A percentile compares a stretch with the other conserved stretches of the same genome.
These are phyloP conservation scores for Eleusine coracana DNA, from an alignment of 176 grass and related monocot species.

Conservation along the genomic window DNA sequence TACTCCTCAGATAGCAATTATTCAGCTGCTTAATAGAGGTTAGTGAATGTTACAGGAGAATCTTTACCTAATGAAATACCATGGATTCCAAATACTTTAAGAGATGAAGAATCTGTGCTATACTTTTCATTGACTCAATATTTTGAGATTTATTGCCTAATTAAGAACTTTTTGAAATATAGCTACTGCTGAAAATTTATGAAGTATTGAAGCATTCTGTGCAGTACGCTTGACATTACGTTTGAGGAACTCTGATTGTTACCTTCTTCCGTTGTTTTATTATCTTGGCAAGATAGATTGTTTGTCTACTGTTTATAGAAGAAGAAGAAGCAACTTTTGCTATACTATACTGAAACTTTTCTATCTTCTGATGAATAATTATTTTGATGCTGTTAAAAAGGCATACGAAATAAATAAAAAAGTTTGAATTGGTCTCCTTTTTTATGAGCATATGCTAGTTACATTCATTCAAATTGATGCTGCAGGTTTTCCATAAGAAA, in stretches of 20 bases:
- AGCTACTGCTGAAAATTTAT: background rate
- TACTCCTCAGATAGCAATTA: constrained; percentile 23
- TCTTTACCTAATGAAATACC: background rate
- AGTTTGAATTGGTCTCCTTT: background rate
- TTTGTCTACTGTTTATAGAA: constrained; percentile 7
- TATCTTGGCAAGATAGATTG: background rate
- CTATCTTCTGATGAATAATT: background rate
- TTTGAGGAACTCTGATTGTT: constrained; percentile 24
- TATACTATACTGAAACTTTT: background rate
- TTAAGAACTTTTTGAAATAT: background rate
- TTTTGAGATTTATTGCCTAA: background rate
- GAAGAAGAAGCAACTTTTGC: background rate
- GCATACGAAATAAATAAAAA: background rate
- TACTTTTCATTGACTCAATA: background rate
- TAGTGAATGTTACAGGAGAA: constrained; percentile 28
- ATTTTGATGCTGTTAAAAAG: constrained; percentile 14
- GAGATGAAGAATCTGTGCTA: constrained; percentile 9
- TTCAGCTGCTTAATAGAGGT: constrained; percentile 19
- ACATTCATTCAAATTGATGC: background rate
- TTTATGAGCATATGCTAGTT: constrained; percentile 25
- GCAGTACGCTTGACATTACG: background rate
- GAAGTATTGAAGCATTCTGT: background rate
- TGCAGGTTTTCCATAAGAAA: constrained; percentile 9
- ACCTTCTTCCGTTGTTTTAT: background rate
- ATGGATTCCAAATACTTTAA: background rate